These are phyloP conservation scores for Psilocybe tampanensis DNA, from an alignment of 768 basidiomycete genomes.

Conservation along the genomic window DNA sequence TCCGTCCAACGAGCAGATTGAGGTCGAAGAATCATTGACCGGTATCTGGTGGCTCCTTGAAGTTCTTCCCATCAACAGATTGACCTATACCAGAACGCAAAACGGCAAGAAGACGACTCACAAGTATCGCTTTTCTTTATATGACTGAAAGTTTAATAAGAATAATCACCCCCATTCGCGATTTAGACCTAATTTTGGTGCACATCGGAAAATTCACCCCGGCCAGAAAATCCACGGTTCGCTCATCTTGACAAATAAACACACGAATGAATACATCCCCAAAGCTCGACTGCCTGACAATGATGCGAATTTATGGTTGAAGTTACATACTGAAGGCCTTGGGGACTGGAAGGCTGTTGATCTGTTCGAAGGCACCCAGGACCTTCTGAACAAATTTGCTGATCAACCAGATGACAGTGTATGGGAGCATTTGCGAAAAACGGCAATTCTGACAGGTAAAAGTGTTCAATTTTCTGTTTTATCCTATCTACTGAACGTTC, in stretches of 20 bases:
- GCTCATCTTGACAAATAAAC: neutral
- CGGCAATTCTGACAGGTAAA: conserved; percentile 5
- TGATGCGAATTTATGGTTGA: conserved; percentile 5
- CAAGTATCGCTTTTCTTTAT: conserved; percentile 3
- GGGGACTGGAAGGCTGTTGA: conserved; percentile 13
- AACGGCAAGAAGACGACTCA: conserved; percentile 1
- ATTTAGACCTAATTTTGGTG: conserved; percentile 18
- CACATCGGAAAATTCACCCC: conserved; percentile 15
- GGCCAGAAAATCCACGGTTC: conserved; percentile 23
- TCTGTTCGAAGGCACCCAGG: conserved; percentile 2
- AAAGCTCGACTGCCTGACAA: conserved; percentile 11
- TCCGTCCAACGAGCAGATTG: conserved; percentile 2
- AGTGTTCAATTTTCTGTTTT: too few relatives aligned
- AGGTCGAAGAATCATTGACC: conserved; percentile 23
- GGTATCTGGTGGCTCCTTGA: conserved; percentile 20
- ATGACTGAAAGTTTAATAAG: too few relatives aligned
- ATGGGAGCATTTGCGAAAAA: conserved; percentile 1
- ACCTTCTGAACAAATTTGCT: conserved; percentile 1
- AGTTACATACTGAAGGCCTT: neutral
- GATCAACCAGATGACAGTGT: neutral
- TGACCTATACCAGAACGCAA: conserved; percentile 6
- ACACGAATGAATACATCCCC: conserved; percentile 9
- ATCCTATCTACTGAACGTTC: too few relatives aligned
- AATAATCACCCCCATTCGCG: neutral
- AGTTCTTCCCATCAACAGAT: conserved; percentile 5